Conservation (phyloP, 1,284 basidiomycete species). For the Puccinia brachypodii region DNA sequence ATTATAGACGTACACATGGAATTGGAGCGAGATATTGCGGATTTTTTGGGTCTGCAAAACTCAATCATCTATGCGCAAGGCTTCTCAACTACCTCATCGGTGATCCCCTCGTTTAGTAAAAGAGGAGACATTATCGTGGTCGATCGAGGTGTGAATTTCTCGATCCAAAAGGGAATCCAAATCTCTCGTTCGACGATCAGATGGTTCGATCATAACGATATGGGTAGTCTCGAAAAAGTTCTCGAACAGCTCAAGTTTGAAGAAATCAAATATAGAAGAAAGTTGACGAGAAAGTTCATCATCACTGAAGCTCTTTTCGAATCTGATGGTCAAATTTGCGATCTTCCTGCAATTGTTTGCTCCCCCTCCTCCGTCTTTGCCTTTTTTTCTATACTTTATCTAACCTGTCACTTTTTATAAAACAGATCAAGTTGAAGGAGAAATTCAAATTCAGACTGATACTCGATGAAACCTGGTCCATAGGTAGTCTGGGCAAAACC, state of each 20-base stretch:
- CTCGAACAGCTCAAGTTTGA: slow-evolving; percentile 82
- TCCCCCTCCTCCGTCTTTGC: background rate
- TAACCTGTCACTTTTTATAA: slow-evolving; percentile 1
- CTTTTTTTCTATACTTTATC: slow-evolving; percentile 4
- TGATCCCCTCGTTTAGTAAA: slow-evolving; percentile 97
- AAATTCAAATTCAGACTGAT: slow-evolving; percentile 96
- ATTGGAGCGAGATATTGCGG: slow-evolving; percentile 82
- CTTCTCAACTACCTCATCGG: slow-evolving; percentile 87
- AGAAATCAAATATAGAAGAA: slow-evolving; percentile 74
- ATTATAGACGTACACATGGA: slow-evolving; percentile 81
- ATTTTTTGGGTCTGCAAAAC: slow-evolving; percentile 83
- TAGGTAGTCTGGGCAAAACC: slow-evolving; percentile 86
- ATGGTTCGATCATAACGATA: slow-evolving; percentile 96
- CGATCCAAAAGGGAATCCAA: slow-evolving; percentile 96
- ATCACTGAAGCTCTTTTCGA: slow-evolving; percentile 97
- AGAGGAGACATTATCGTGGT: slow-evolving; percentile 98
- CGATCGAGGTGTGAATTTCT: slow-evolving; percentile 88
- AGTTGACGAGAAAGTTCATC: slow-evolving; percentile 88
- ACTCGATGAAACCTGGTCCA: slow-evolving; percentile 89
- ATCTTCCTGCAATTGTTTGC: slow-evolving; percentile 83
- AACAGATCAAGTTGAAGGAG: slow-evolving; percentile 83
- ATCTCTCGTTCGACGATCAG: slow-evolving; percentile 87
- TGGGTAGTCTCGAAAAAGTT: slow-evolving; percentile 84
- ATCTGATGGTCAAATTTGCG: slow-evolving; percentile 84
- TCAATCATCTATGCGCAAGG: slow-evolving; percentile 93